Evolutionary conservation across 108 stramenopile species (phyloP), one percentile per base, ranked within the genome.

Genomic region (Cyclotella sp.): DNA sequence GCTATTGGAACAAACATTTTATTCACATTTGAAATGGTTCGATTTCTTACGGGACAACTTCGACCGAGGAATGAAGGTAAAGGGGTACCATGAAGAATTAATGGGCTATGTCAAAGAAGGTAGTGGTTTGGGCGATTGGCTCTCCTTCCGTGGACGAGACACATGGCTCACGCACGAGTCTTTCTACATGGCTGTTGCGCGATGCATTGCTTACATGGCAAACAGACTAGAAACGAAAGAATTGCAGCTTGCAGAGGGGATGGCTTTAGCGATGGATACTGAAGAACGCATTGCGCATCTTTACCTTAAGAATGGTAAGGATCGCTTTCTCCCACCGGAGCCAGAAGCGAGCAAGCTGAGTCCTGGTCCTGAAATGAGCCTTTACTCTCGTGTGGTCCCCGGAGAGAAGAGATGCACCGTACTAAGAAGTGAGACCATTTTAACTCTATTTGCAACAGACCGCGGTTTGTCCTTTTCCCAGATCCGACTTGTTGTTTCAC

Each of bases 161-260:
- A 81, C 81, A 14, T 83, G 82, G 82, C 75, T 83, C 16, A 73
- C 76, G 7, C 82, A 83, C 47, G 57, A 83, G 27, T 68, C 76
- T 26, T 83, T 83, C 21, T 83, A 83, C 60, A 83, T 83, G 82
- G 82, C 82, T 28, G 69, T 69, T 24, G 82, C 82, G 34, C 44
- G 82, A 55, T 72, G 82, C 51, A 57, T 83, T 69, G 82, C 82
- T 12, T 83, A 83, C 52, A 76, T 83, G 66, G 57, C 82, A 8
- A 49, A 51, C 3, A 76, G 64, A 28, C 55, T 83, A 2, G 76
- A 64, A 12, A 40, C 22, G 11, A 63, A 71, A 14, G 49, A 11
- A 15, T 34, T 44, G 15, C 39, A 59, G 22, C 29, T 73, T 0
- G 44, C 15, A 15, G 34, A 62, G 24, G 75, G 64, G 18, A 42